These are phyloP conservation scores for Dictyophora rubrovolvata DNA, from an alignment of 768 basidiomycete species.

Conservation along the genomic window DNA sequence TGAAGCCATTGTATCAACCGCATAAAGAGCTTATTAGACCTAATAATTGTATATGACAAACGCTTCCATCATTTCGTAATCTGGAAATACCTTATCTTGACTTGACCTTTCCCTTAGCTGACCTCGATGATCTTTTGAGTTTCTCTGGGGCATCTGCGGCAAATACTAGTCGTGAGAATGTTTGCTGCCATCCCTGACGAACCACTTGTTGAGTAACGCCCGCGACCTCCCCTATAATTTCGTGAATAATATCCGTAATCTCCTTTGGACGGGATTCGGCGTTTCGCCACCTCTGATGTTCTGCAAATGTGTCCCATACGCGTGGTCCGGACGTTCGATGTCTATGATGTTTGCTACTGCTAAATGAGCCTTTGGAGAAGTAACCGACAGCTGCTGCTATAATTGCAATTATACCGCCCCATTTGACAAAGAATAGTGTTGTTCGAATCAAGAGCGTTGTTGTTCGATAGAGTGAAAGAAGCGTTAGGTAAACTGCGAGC, in stretches of 20 bases:
- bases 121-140: neutral
- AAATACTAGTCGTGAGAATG: neutral
- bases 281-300: constrained; percentile 52
- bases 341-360: constrained; percentile 10
- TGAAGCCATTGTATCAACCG: neutral
- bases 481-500: constrained; percentile 62
- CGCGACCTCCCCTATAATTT: constrained; percentile 26
- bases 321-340: constrained; percentile 27
- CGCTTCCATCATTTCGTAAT: too few relatives aligned
- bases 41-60: neutral
- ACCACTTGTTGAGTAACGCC: constrained; percentile 22
- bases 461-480: constrained; percentile 71
- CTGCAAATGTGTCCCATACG: constrained; percentile 59
- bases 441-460: constrained; percentile 64
- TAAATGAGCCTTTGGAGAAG: neutral
- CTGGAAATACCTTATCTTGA: neutral
- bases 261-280: constrained; percentile 11
- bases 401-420: constrained; percentile 52
- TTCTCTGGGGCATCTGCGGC: neutral
- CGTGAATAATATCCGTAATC: neutral
- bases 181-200: constrained; percentile 21
- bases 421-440: constrained; percentile 63
- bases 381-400: constrained; percentile 21
- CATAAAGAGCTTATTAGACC: neutral
- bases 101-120: constrained; percentile 12